Evolutionary conservation across 495 filamentous ascomycete genomes (phyloP).

Genomic region (Aspergillus sparsus): DNA sequence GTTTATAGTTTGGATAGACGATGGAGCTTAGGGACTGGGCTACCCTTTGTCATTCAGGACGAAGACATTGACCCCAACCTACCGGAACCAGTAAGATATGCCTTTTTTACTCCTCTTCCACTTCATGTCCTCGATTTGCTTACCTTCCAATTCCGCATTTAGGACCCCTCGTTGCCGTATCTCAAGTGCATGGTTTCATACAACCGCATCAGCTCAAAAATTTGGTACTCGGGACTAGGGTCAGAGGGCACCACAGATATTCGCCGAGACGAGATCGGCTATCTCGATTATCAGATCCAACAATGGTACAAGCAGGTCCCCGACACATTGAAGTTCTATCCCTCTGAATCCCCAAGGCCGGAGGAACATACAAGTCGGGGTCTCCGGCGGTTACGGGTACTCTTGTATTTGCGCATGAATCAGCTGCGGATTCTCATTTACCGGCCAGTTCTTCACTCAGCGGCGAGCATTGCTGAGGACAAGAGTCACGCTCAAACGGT

Average conservation of each 20-base stretch:
- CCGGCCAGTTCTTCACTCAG: slow-evolving; percentile 76
- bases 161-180: slow-evolving; percentile 69
- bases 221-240: slow-evolving; percentile 65
- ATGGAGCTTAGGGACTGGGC: slow-evolving; percentile 79
- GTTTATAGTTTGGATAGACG: slow-evolving; percentile 77
- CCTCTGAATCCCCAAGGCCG: slow-evolving; percentile 47
- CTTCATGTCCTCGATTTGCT: not conserved
- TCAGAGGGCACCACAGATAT: slow-evolving; percentile 54
- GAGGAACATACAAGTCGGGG: slow-evolving; percentile 47
- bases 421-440: slow-evolving; percentile 84
- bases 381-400: slow-evolving; percentile 52
- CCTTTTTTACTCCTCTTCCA: not conserved
- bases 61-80: slow-evolving; percentile 78
- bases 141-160: slow-evolving; percentile 17
- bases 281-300: slow-evolving; percentile 73
- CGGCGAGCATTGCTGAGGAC: slow-evolving; percentile 73
- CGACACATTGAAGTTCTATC: slow-evolving; percentile 60
- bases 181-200: slow-evolving; percentile 78
- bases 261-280: slow-evolving; percentile 66
- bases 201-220: slow-evolving; percentile 71
- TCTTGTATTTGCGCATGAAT: slow-evolving; percentile 70
- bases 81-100: slow-evolving; percentile 67
- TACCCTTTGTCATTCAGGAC: slow-evolving; percentile 81
- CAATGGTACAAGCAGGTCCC: slow-evolving; percentile 73
- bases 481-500: slow-evolving; percentile 66